A percentile compares a stretch with the other conserved stretches of the same genome.
phyloP scores from a whole-genome alignment of 192 early-diverging fungal species.

The Jimgerdemannia flammicorona region DNA sequence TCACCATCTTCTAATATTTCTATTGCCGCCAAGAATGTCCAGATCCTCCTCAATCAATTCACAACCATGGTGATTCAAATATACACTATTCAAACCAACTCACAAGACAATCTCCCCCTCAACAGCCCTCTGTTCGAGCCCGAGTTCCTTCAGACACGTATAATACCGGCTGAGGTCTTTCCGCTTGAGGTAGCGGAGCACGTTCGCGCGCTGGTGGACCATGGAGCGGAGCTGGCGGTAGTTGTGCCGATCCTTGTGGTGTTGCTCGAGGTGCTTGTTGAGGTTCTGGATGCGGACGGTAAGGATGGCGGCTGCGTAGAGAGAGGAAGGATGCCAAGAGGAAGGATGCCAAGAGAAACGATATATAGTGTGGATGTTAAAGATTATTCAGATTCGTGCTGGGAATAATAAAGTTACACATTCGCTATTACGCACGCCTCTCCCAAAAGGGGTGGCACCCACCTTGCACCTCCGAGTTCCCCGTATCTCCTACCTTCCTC shows the following conservation, averaged over 20 bases:
- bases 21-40: too few species aligned
- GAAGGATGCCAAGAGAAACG: background rate
- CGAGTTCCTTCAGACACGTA: constrained; percentile 63
- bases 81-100: background rate
- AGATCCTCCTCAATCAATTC: background rate
- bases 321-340: constrained; percentile 5
- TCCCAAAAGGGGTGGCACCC: background rate
- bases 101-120: constrained; percentile 61
- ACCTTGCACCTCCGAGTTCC: constrained; percentile 93
- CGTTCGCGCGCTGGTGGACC: constrained; percentile 76
- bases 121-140: constrained; percentile 61
- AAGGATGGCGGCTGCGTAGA: constrained; percentile 76
- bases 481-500: constrained; percentile 72
- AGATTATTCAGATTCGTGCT: constrained; percentile 1
- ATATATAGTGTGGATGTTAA: constrained; percentile 10
- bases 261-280: constrained; percentile 68
- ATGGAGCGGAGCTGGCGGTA: constrained; percentile 77
- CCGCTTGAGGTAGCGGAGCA: constrained; percentile 88
- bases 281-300: constrained; percentile 88
- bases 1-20: too few species aligned
- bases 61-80: background rate
- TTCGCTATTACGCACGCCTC: background rate
- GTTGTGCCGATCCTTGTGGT: constrained; percentile 89
- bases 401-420: background rate
- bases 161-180: constrained; percentile 64